Base-by-base conservation (phyloP, 208 protist species). In the Trypanosoma melophagium region DNA sequence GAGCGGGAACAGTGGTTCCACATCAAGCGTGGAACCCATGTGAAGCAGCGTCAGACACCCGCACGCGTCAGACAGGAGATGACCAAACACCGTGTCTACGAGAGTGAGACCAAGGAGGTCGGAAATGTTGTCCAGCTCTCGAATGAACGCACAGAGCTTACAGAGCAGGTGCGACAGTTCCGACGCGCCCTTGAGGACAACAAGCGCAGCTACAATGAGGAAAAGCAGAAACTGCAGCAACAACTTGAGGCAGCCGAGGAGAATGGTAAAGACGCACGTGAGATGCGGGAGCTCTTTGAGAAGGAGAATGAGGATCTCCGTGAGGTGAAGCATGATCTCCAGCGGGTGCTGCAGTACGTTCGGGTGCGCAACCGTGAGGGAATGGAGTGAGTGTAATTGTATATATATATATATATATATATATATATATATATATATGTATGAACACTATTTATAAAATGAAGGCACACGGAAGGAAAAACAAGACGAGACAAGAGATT, bases 301-400 rank as follows among this genome's bases (percentile, higher is more conserved):
- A 80, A 80, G 69, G 86, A 95, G 65, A 71, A 83, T 44, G 74
- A 87, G 44, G 77, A 90, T 65, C 70, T 95, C 28, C 83, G 76
- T 31, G 73, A 58, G 28, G 78, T 95, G 57, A 90, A 90, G 73
- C 77, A 79, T 0, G 89, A 95, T 40, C 71, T 95, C 14, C 84
- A 92, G 74, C 80, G 72, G 14, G 89, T 95, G 31, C 63, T 95
- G 54, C 82, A 87, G 51, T 95, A 92, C 76, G 78, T 89, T 40
- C 85, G 86, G 54, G 79, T 80, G 22, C 84, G 84, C 75, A 83
- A 86, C 55, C 79, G 76, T 66, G 78, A 92, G 68, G 80, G 17
- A 13, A 63, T 61, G 50, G 63, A 50, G 47, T 73, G 38, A 47
- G 31, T 28, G 55, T 25, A 35, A 14, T 59, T 51, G 53, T 14